Conservation (phyloP, 176 grass and related monocot species). For the Luzula sylvatica region DNA sequence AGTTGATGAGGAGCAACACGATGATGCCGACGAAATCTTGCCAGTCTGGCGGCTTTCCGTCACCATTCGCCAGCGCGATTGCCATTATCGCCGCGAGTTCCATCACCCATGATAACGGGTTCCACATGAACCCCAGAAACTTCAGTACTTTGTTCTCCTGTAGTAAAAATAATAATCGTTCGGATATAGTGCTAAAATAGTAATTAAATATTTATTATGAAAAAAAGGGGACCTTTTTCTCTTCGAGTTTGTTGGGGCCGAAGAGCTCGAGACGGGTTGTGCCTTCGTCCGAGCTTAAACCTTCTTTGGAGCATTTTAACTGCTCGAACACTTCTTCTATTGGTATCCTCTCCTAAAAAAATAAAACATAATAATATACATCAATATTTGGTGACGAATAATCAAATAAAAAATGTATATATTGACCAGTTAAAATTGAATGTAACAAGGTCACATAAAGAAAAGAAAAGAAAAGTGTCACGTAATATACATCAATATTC, state of each 20-base stretch:
- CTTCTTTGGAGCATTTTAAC: slow-evolving; percentile 46
- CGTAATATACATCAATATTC: no score
- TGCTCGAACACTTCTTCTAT: slow-evolving; percentile 78
- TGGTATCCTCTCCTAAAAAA: slow-evolving; percentile 67
- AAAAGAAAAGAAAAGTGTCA: no score
- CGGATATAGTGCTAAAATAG: no score
- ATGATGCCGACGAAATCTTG: slow-evolving; percentile 95
- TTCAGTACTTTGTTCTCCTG: slow-evolving; percentile 86
- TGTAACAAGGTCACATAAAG: no score
- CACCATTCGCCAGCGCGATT: slow-evolving; percentile 66
- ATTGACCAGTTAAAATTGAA: no score
- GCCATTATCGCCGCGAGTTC: slow-evolving; percentile 83
- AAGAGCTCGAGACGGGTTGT: slow-evolving; percentile 47
- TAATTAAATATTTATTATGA: neutral
- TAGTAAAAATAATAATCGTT: neutral
- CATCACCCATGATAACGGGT: slow-evolving; percentile 97
- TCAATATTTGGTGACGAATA: no score
- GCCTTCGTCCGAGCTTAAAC: slow-evolving; percentile 48
- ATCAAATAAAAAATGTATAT: no score
- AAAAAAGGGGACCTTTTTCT: slow-evolving; percentile 51
- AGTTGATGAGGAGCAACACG: slow-evolving; percentile 57
- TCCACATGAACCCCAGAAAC: slow-evolving; percentile 98
- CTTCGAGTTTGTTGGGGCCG: slow-evolving; percentile 95
- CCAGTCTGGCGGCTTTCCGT: slow-evolving; percentile 70
- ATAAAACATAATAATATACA: neutral